Evolutionary conservation across 23 red algal genomes (phyloP).

Genomic region (Cyanidioschyzon merolae): DNA sequence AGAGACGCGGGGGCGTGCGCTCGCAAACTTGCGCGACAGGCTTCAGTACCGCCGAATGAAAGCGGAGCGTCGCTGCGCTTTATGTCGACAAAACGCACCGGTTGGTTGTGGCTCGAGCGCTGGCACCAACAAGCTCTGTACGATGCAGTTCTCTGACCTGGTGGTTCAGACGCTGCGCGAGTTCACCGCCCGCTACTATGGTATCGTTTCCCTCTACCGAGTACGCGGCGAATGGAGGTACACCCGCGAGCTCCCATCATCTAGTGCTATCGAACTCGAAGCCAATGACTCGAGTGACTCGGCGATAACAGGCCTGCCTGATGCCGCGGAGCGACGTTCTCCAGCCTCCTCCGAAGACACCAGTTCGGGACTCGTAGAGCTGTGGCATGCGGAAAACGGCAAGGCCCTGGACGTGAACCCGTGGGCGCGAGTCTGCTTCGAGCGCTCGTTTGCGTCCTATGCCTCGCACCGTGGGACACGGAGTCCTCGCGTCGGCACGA

Average conservation of each 20-base stretch:
- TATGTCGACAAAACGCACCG: constrained; percentile 3
- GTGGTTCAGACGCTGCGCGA: constrained; percentile 28
- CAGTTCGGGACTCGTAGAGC: not conserved
- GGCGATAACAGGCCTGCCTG: not conserved
- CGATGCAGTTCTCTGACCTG: not conserved
- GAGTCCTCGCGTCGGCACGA: not conserved
- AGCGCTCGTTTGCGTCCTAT: not conserved
- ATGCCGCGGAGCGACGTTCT: not conserved
- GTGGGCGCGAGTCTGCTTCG: constrained; percentile 11
- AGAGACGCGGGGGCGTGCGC: not conserved
- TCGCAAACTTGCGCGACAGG: not conserved
- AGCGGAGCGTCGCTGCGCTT: not conserved
- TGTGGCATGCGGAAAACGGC: constrained; percentile 10
- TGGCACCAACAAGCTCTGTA: not conserved
- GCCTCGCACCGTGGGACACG: not conserved
- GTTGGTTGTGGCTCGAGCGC: not conserved
- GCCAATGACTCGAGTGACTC: not conserved
- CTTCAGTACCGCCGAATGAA: not conserved
- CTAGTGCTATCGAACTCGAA: not conserved
- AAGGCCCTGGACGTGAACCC: not conserved
- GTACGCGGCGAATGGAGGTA: not conserved
- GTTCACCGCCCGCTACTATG: constrained; percentile 36
- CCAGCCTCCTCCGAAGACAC: not conserved
- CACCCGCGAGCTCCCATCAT: not conserved
- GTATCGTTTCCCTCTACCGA: not conserved